Percentiles rank a stretch among this genome's conserved stretches.
Evolutionary conservation across 2,329 filamentous ascomycete species (phyloP).

Genomic region (Gnomoniopsis sp.): DNA sequence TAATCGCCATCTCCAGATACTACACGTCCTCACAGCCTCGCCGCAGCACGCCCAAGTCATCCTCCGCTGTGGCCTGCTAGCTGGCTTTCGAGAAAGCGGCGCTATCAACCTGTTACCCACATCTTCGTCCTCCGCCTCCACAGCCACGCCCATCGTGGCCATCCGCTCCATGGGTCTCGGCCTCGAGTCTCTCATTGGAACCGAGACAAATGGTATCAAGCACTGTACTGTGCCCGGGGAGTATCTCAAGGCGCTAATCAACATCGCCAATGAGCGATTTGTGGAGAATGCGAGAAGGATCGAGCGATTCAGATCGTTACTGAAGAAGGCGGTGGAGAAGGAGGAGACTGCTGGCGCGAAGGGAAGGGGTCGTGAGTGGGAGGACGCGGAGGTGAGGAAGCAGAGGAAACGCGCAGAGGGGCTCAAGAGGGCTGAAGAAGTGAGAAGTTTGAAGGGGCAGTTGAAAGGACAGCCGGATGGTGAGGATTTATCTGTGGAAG

Average conservation of each 20-base stretch:
- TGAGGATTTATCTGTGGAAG: slow-evolving; percentile 2
- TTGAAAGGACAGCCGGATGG: slow-evolving; percentile 21
- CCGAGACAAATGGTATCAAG: slow-evolving; percentile 38
- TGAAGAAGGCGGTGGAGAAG: slow-evolving; percentile 36
- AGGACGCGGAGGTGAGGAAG: slow-evolving; percentile 48
- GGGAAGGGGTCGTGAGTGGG: slow-evolving; percentile 40
- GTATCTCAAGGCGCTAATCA: slow-evolving; percentile 66
- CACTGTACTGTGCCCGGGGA: slow-evolving; percentile 56
- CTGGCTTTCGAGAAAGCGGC: slow-evolving; percentile 88
- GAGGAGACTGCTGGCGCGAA: slow-evolving; percentile 13
- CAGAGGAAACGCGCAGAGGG: slow-evolving; percentile 58
- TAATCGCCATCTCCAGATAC: slow-evolving; percentile 61
- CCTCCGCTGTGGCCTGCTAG: slow-evolving; percentile 70
- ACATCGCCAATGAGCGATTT: slow-evolving; percentile 73
- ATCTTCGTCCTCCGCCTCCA: slow-evolving; percentile 24
- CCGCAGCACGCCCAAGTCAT: slow-evolving; percentile 70
- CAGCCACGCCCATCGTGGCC: slow-evolving; percentile 69
- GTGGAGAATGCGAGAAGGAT: slow-evolving; percentile 66
- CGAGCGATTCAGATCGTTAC: slow-evolving; percentile 55
- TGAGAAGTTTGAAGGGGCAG: slow-evolving; percentile 39
- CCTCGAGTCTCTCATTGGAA: slow-evolving; percentile 77
- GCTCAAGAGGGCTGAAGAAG: slow-evolving; percentile 47
- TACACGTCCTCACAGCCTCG: slow-evolving; percentile 81
- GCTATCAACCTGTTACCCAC: slow-evolving; percentile 61
- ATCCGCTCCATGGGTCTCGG: slow-evolving; percentile 79